Evolutionary conservation across 305 asterid species (phyloP).

Genomic region (Fraxinus latifolia): DNA sequence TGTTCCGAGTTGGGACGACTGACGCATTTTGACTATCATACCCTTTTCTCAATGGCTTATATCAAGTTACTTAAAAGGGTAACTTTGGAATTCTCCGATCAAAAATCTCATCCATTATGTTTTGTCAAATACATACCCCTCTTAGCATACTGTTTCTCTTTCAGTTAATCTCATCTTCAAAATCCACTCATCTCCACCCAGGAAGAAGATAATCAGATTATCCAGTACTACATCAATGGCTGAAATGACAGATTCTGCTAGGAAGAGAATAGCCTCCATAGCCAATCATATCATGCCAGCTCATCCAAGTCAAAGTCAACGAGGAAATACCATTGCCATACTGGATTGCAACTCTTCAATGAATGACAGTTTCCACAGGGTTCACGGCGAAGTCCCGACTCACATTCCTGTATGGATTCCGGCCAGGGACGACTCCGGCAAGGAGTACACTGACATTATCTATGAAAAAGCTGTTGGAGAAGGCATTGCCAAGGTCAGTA

Average conservation of each 20-base stretch:
- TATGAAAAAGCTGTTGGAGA: slow-evolving; percentile 85
- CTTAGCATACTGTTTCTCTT: background rate
- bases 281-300: slow-evolving; percentile 54
- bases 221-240: slow-evolving; percentile 35
- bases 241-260: slow-evolving; percentile 29
- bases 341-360: slow-evolving; percentile 56
- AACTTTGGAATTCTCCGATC: background rate
- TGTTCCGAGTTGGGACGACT: background rate
- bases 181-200: background rate
- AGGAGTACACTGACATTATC: slow-evolving; percentile 62
- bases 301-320: slow-evolving; percentile 14
- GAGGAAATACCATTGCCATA: slow-evolving; percentile 21
- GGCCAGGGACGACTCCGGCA: slow-evolving; percentile 59
- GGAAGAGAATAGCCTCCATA: slow-evolving; percentile 53
- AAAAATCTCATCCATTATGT: background rate
- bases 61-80: too few species aligned
- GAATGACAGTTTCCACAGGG: slow-evolving; percentile 62
- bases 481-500: slow-evolving; percentile 81
- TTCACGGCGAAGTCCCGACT: slow-evolving; percentile 68
- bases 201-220: background rate
- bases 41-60: too few species aligned
- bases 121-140: background rate
- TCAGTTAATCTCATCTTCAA: background rate
- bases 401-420: slow-evolving; percentile 61
- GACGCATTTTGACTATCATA: background rate